Conservation (phyloP, 1,284 basidiomycete species). For the Wolfiporia cocos region DNA sequence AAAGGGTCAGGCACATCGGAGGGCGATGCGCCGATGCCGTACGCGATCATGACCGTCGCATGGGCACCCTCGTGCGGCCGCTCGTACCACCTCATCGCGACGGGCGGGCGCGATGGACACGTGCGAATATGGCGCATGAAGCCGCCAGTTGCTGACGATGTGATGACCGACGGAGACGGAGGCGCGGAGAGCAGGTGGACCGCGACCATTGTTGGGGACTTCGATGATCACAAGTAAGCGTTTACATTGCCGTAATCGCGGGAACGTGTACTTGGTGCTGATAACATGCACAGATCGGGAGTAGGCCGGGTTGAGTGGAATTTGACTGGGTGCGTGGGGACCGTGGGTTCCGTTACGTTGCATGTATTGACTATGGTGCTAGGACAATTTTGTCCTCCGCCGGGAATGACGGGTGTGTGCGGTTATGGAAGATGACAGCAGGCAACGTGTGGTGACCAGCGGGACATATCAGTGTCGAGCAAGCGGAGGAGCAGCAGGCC, state of each 20-base stretch:
- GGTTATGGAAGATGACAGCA: slow-evolving; percentile 82
- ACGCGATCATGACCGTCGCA: slow-evolving; percentile 71
- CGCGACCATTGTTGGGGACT: slow-evolving; percentile 73
- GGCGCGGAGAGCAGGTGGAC: slow-evolving; percentile 60
- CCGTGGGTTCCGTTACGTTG: no score
- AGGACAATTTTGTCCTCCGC: slow-evolving; percentile 87
- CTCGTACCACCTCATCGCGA: slow-evolving; percentile 88
- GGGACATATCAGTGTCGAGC: slow-evolving; percentile 73
- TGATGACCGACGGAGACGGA: slow-evolving; percentile 30
- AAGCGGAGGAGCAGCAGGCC: slow-evolving; percentile 50
- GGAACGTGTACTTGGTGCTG: no score
- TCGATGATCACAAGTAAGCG: slow-evolving; percentile 74
- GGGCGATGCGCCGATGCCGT: slow-evolving; percentile 35
- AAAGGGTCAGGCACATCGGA: slow-evolving; percentile 13
- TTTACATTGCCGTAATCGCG: no score
- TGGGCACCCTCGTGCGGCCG: slow-evolving; percentile 92
- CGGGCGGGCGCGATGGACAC: slow-evolving; percentile 79
- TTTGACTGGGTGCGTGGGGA: slow-evolving; percentile 78
- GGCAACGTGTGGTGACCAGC: slow-evolving; percentile 74
- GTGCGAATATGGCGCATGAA: slow-evolving; percentile 84
- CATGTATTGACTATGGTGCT: no score
- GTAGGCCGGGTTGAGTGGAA: slow-evolving; percentile 82
- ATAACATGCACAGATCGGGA: slow-evolving; percentile 47
- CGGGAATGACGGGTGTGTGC: slow-evolving; percentile 84
- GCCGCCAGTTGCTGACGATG: slow-evolving; percentile 35